Percentiles rank a stretch among this genome's conserved stretches.
Evolutionary conservation across 495 filamentous ascomycete genomes (phyloP).

Genomic region (Podospora pseudoanserina): DNA sequence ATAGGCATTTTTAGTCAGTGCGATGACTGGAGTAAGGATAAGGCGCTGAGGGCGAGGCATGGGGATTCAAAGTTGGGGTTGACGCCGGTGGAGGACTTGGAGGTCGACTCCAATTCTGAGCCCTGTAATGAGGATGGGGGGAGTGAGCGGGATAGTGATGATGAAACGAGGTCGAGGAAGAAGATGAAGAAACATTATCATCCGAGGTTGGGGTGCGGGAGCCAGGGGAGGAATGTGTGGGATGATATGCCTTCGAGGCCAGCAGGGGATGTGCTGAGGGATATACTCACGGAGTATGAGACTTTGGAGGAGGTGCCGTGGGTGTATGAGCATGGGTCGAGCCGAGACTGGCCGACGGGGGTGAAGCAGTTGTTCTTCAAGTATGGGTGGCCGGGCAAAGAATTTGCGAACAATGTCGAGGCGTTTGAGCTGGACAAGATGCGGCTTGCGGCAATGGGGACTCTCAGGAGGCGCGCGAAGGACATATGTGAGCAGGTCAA

Average conservation of each 20-base stretch:
- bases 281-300: constrained; percentile 19
- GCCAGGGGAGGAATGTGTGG: neutral
- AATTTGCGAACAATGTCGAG: constrained; percentile 14
- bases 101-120: neutral
- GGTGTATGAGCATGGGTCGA: neutral
- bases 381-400: constrained; percentile 19
- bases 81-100: neutral
- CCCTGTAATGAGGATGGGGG: neutral
- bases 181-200: neutral
- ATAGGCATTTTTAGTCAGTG: constrained; percentile 24
- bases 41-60: neutral
- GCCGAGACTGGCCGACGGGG: neutral
- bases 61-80: neutral
- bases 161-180: neutral
- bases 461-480: neutral
- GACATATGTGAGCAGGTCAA: neutral
- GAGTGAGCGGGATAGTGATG: neutral
- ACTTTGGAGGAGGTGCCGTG: constrained; percentile 11
- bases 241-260: constrained; percentile 18
- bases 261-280: constrained; percentile 22
- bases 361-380: constrained; percentile 14
- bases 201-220: neutral
- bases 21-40: constrained; percentile 10
- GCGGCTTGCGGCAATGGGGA: neutral
- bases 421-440: constrained; percentile 7